These are phyloP conservation scores for Aspergillus calidoustus DNA, from an alignment of 2,329 filamentous ascomycete species.

Conservation along the genomic window DNA sequence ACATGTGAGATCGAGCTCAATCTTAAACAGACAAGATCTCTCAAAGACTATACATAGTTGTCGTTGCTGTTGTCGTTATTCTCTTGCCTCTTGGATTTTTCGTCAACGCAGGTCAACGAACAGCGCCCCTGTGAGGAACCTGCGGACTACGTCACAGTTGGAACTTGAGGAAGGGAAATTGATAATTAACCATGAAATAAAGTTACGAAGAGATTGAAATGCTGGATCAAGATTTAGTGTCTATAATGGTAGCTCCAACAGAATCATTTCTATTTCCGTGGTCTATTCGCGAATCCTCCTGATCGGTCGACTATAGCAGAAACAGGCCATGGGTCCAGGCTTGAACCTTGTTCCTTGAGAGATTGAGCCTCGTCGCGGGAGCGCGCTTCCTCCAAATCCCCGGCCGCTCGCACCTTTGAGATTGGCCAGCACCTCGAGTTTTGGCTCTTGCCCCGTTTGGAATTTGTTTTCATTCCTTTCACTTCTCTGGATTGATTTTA, in stretches of 20 bases:
- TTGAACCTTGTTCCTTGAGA: neutral
- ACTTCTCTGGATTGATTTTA: neutral
- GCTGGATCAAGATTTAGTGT: neutral
- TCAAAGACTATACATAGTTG: no score
- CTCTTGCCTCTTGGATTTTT: no score
- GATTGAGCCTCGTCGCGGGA: neutral
- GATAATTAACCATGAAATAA: neutral
- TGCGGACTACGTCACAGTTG: neutral
- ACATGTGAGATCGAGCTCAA: neutral
- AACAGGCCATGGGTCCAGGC: neutral
- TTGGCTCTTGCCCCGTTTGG: neutral
- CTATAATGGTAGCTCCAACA: neutral
- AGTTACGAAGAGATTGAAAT: neutral
- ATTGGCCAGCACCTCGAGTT: conserved; percentile 1
- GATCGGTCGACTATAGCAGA: neutral
- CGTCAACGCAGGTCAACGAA: neutral
- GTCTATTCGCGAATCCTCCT: neutral
- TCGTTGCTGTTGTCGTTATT: no score
- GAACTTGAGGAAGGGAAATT: neutral
- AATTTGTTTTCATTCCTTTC: neutral
- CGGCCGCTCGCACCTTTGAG: neutral
- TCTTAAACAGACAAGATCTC: no score
- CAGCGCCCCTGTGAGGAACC: neutral
- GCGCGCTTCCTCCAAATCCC: neutral
- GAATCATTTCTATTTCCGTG: neutral